A percentile compares a stretch with the other conserved stretches of the same genome.
phyloP scores from a whole-genome alignment of 768 basidiomycete genomes.

The Hortiboletus campestris region DNA sequence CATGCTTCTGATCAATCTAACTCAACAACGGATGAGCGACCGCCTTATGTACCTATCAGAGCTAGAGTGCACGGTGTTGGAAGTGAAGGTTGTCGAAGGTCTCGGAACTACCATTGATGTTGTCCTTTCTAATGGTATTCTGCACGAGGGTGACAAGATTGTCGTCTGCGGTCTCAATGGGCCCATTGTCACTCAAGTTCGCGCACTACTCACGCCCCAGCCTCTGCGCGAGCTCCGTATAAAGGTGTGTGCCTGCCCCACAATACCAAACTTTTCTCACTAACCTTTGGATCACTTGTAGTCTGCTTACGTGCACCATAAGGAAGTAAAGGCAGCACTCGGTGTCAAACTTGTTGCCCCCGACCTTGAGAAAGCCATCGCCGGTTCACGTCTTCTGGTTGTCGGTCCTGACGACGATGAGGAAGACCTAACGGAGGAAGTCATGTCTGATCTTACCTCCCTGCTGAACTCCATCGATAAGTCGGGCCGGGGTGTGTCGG shows the following conservation, averaged over 20 bases:
- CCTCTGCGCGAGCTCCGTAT: conserved; percentile 93
- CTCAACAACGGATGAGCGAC: conserved; percentile 97
- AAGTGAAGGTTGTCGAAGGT: conserved; percentile 98
- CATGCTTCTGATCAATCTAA: conserved; percentile 95
- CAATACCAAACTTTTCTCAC: not conserved
- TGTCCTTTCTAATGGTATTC: conserved; percentile 89
- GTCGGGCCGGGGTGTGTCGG: conserved; percentile 94
- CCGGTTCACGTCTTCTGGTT: conserved; percentile 91
- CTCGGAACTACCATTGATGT: conserved; percentile 98
- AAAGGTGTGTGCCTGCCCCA: conserved; percentile 56
- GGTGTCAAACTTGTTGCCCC: conserved; percentile 95
- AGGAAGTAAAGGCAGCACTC: conserved; percentile 93
- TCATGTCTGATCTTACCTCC: conserved; percentile 93
- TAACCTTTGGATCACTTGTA: conserved; percentile 31
- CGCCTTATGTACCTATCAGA: conserved; percentile 97
- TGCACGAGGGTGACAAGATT: conserved; percentile 90
- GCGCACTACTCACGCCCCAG: conserved; percentile 93
- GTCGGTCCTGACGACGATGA: conserved; percentile 96
- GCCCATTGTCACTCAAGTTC: conserved; percentile 91
- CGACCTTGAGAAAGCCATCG: conserved; percentile 96
- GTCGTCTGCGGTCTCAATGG: conserved; percentile 97
- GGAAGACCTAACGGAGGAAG: conserved; percentile 89
- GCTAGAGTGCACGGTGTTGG: conserved; percentile 95
- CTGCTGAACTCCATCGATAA: conserved; percentile 90
- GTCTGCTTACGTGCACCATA: conserved; percentile 97